These are phyloP conservation scores for Rhynchospora breviuscula DNA, from an alignment of 176 grass and related monocot genomes.

Conservation along the genomic window DNA sequence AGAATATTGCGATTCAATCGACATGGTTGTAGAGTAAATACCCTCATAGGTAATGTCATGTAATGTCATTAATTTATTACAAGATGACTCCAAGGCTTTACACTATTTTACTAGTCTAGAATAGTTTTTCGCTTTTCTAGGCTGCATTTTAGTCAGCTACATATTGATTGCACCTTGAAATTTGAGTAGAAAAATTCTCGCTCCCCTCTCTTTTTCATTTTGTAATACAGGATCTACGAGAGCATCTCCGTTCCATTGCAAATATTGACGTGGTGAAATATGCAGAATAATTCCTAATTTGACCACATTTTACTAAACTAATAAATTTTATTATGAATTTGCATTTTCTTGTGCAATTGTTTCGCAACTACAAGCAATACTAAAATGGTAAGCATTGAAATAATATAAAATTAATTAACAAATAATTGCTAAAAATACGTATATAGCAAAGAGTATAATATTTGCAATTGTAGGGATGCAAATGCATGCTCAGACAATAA, in stretches of 20 bases:
- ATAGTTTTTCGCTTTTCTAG: background rate
- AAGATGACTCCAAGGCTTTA: background rate
- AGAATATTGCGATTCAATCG: background rate
- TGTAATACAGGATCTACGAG: background rate
- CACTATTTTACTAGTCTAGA: background rate
- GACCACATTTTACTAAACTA: too few relatives aligned
- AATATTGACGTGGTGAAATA: too few relatives aligned
- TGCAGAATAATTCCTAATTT: too few relatives aligned
- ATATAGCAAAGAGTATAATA: too few relatives aligned
- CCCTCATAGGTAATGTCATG: background rate
- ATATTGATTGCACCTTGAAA: background rate
- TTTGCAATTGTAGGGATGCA: too few relatives aligned
- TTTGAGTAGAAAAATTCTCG: background rate
- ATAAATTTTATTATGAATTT: too few relatives aligned
- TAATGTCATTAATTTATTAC: background rate
- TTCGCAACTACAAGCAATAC: too few relatives aligned
- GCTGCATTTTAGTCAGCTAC: conserved; percentile 7
- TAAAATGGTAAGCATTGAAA: too few relatives aligned
- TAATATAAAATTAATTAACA: too few relatives aligned
- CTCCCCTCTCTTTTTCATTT: background rate
- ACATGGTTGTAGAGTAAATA: background rate
- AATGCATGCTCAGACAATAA: background rate
- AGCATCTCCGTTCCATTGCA: too few relatives aligned
- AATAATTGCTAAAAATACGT: too few relatives aligned
- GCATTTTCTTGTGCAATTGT: too few relatives aligned